These are phyloP conservation scores for Fusarium tupiense DNA, from an alignment of 2,329 filamentous ascomycete genomes.

Conservation along the genomic window DNA sequence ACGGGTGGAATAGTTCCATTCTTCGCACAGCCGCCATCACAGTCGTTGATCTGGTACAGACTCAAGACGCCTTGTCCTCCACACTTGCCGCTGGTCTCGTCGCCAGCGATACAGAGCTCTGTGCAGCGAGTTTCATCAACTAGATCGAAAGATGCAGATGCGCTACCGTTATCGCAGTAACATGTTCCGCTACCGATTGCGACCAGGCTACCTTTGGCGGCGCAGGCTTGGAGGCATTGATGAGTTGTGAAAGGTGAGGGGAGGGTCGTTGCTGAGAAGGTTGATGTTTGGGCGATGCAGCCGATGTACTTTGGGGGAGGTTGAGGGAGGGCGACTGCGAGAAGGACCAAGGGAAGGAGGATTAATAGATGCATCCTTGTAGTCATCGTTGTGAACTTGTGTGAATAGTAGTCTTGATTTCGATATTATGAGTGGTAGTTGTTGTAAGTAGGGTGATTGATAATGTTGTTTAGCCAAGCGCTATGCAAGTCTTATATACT, in stretches of 20 bases:
- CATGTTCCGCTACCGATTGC: conserved; percentile 39
- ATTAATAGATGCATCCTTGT: conserved; percentile 16
- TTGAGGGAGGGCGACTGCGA: conserved; percentile 20
- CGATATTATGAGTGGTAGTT: neutral
- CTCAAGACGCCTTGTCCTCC: conserved; percentile 36
- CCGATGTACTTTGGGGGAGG: conserved; percentile 42
- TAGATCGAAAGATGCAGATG: conserved; percentile 2
- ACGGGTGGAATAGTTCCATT: conserved; percentile 7
- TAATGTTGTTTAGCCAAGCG: neutral
- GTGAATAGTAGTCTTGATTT: neutral
- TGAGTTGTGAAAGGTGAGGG: conserved; percentile 16
- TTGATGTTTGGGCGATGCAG: conserved; percentile 37
- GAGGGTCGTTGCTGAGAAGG: conserved; percentile 33
- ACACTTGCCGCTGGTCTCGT: conserved; percentile 33
- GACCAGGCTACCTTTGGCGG: conserved; percentile 27
- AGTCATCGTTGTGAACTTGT: too few relatives aligned
- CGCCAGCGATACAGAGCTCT: conserved; percentile 25
- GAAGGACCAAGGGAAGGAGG: conserved; percentile 38
- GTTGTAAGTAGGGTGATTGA: neutral
- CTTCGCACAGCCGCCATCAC: neutral
- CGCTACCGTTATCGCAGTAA: conserved; percentile 30
- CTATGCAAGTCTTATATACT: conserved; percentile 11
- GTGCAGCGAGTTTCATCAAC: conserved; percentile 38
- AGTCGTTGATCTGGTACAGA: conserved; percentile 18
- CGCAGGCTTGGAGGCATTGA: conserved; percentile 22